Conservation (phyloP, 352 stramenopile species). For the Pythium brachiatum region DNA sequence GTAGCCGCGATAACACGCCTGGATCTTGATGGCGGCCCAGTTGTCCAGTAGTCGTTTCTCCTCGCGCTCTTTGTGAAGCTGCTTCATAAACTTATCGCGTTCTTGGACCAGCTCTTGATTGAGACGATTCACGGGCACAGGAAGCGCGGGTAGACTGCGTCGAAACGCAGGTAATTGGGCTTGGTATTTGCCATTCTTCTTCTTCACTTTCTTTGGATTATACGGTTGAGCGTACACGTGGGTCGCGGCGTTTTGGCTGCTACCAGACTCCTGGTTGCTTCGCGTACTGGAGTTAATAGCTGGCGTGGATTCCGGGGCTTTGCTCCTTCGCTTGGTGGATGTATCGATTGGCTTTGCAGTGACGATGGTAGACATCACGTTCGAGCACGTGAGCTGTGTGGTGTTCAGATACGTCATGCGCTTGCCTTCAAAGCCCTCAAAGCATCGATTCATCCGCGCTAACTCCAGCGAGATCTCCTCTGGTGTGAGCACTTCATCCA, state of each 20-base stretch:
- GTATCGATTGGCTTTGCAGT: conserved; percentile 37
- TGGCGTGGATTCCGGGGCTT: conserved; percentile 3
- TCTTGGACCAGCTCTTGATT: conserved; percentile 50
- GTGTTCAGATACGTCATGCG: conserved; percentile 44
- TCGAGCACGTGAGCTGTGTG: conserved; percentile 61
- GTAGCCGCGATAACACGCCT: conserved; percentile 58
- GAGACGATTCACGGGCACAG: conserved; percentile 42
- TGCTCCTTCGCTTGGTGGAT: conserved; percentile 10
- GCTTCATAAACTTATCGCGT: conserved; percentile 58
- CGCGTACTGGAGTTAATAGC: not conserved
- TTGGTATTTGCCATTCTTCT: conserved; percentile 42
- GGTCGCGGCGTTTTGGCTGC: conserved; percentile 9
- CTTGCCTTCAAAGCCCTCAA: conserved; percentile 38
- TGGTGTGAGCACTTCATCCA: not conserved
- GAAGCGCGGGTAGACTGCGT: conserved; percentile 48
- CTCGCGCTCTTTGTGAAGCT: conserved; percentile 44
- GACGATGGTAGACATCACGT: conserved; percentile 62
- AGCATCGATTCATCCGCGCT: conserved; percentile 29
- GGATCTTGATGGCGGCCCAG: conserved; percentile 67
- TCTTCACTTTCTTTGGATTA: conserved; percentile 31
- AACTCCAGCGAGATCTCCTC: conserved; percentile 36
- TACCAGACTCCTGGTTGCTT: conserved; percentile 31
- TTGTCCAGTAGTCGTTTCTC: conserved; percentile 47
- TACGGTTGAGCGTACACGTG: conserved; percentile 34
- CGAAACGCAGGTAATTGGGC: conserved; percentile 47